A percentile compares a stretch with the other conserved stretches of the same genome.
These are phyloP conservation scores for Glonium stellatum DNA, from an alignment of 495 filamentous ascomycete species.

Conservation along the genomic window DNA sequence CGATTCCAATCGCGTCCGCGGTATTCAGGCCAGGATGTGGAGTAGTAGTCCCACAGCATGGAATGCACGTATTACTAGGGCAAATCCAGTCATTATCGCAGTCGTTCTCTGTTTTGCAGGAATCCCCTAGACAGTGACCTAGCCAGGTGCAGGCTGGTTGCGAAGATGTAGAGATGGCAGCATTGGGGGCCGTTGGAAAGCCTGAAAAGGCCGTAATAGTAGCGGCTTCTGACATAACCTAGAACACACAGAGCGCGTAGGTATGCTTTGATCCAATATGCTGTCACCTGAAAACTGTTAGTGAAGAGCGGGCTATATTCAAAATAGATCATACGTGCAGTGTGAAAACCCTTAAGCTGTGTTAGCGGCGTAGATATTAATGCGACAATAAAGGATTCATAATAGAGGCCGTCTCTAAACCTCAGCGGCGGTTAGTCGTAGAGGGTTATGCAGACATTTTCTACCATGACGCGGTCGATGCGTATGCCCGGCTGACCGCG, in stretches of 20 bases:
- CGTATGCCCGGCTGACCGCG: background rate
- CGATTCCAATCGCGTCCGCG: background rate
- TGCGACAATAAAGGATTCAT: no score
- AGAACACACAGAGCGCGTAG: background rate
- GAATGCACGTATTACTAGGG: slow-evolving; percentile 15
- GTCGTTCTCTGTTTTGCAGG: slow-evolving; percentile 14
- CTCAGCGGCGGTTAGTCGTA: background rate
- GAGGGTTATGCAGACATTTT: background rate
- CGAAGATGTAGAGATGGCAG: slow-evolving; percentile 4
- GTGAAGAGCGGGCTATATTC: no score
- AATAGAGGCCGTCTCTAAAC: background rate
- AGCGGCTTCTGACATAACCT: background rate
- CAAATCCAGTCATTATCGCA: slow-evolving; percentile 30
- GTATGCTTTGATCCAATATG: no score
- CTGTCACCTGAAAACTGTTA: no score
- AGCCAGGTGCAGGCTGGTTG: slow-evolving; percentile 21
- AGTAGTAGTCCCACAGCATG: slow-evolving; percentile 11
- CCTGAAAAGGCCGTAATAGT: background rate
- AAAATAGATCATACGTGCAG: no score
- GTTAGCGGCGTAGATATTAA: no score
- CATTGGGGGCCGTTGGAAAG: background rate
- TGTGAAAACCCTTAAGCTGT: no score
- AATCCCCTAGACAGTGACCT: slow-evolving; percentile 23
- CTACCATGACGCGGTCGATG: no score
- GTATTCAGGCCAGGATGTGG: background rate